Evolutionary conservation across 106 monocot genomes (phyloP).

Genomic region (Dendrobium chrysotoxum): DNA sequence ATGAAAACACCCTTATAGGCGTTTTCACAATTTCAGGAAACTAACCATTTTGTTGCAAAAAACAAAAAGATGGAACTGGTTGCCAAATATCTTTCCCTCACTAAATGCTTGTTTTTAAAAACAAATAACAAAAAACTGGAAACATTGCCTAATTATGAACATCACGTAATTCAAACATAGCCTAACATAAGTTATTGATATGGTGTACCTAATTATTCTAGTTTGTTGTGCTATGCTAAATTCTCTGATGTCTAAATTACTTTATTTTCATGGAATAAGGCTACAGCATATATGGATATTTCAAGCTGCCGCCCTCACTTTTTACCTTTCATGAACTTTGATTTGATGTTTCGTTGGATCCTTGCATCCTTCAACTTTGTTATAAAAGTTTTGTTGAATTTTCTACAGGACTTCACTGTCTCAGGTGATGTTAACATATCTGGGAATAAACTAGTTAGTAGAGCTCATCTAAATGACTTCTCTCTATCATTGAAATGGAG

Average conservation of each 20-base stretch:
- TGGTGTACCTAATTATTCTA: not conserved
- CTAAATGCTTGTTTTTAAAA: too few relatives aligned
- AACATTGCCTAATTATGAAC: too few relatives aligned
- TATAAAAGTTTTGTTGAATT: not conserved
- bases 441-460: slow-evolving; percentile 49
- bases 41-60: too few relatives aligned
- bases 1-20: too few relatives aligned
- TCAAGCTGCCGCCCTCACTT: not conserved
- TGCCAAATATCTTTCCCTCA: too few relatives aligned
- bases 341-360: not conserved
- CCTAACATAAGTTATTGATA: too few relatives aligned
- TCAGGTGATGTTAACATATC: slow-evolving; percentile 56
- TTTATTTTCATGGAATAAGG: not conserved
- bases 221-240: not conserved
- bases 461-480: slow-evolving; percentile 54
- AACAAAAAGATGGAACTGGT: too few relatives aligned
- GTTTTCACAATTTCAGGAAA: too few relatives aligned
- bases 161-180: too few relatives aligned
- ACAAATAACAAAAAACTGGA: too few relatives aligned
- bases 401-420: slow-evolving; percentile 50
- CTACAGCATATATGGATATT: not conserved
- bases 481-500: slow-evolving; percentile 84
- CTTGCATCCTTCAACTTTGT: not conserved
- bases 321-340: not conserved
- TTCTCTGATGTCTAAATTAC: not conserved